These are phyloP conservation scores for Podila minutissima DNA, from an alignment of 192 early-diverging fungal species.

Conservation along the genomic window DNA sequence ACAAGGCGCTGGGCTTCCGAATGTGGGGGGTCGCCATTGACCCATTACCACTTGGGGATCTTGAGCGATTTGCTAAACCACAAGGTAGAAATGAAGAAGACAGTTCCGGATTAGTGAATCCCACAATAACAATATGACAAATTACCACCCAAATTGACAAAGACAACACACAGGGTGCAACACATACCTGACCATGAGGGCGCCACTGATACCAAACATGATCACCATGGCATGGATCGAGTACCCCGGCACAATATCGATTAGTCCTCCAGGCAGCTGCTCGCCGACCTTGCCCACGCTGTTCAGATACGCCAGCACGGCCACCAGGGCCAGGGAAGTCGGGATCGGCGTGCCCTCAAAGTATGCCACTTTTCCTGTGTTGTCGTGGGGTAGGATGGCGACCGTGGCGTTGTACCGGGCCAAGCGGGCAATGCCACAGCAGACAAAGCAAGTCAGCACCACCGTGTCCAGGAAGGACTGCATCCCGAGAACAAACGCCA, in stretches of 20 bases:
- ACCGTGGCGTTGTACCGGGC: conserved; percentile 93
- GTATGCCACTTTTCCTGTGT: conserved; percentile 79
- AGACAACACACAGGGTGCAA: background rate
- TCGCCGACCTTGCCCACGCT: conserved; percentile 63
- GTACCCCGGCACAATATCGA: conserved; percentile 66
- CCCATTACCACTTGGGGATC: conserved; percentile 38
- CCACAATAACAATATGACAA: background rate
- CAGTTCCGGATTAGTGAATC: background rate
- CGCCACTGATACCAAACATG: conserved; percentile 81
- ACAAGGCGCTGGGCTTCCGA: too few relatives aligned
- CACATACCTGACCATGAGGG: conserved; percentile 82
- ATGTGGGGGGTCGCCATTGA: too few relatives aligned
- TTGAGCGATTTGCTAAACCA: conserved; percentile 42
- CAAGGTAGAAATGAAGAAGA: background rate
- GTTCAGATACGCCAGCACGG: conserved; percentile 68
- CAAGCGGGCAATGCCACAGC: conserved; percentile 84
- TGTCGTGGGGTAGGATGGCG: conserved; percentile 76
- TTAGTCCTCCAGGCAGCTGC: conserved; percentile 66
- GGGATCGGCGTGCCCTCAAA: conserved; percentile 96
- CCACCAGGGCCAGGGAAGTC: conserved; percentile 75
- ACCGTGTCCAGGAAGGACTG: conserved; percentile 82
- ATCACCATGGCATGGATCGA: conserved; percentile 84
- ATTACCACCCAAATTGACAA: background rate
- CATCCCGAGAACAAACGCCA: conserved; percentile 88
- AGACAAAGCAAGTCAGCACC: conserved; percentile 86